Evolutionary conservation across 1,284 basidiomycete species (phyloP).

Genomic region (Butyriboletus appendiculatus): DNA sequence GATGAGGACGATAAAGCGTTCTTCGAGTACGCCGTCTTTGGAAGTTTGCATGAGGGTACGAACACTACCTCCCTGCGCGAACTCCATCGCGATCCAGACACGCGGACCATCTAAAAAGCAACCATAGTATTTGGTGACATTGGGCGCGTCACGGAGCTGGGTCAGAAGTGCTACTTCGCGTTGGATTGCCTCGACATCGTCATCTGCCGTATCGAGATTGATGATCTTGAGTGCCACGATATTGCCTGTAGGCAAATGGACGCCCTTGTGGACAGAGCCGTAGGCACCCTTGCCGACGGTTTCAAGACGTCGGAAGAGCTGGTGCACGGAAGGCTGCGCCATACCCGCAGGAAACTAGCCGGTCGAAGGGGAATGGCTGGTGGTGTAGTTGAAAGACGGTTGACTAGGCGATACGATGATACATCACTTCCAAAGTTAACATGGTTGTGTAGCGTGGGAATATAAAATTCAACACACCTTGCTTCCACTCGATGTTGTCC

Average conservation of each 20-base stretch:
- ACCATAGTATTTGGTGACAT: constrained; percentile 95
- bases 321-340: constrained; percentile 53
- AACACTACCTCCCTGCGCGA: constrained; percentile 94
- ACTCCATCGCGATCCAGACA: constrained; percentile 99
- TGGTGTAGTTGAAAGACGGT: constrained; percentile 2
- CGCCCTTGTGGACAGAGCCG: constrained; percentile 94
- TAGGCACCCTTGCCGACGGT: constrained; percentile 93
- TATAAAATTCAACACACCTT: not conserved
- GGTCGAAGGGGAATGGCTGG: not conserved
- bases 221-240: constrained; percentile 97
- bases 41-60: constrained; percentile 86
- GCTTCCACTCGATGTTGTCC: constrained; percentile 18
- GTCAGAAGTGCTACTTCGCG: constrained; percentile 93
- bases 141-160: constrained; percentile 85
- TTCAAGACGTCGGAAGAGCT: constrained; percentile 68
- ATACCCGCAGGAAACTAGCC: constrained; percentile 21
- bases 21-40: constrained; percentile 83
- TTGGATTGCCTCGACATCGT: constrained; percentile 97
- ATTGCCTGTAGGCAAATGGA: constrained; percentile 81
- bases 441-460: constrained; percentile 23
- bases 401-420: not conserved
- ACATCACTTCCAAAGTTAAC: not conserved
- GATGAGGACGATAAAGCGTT: constrained; percentile 88
- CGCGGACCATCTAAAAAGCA: constrained; percentile 94
- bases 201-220: constrained; percentile 95